A percentile compares a stretch with the other conserved stretches of the same genome.
Evolutionary conservation across 768 basidiomycete species (phyloP).

Genomic region (Leccinum broughii): DNA sequence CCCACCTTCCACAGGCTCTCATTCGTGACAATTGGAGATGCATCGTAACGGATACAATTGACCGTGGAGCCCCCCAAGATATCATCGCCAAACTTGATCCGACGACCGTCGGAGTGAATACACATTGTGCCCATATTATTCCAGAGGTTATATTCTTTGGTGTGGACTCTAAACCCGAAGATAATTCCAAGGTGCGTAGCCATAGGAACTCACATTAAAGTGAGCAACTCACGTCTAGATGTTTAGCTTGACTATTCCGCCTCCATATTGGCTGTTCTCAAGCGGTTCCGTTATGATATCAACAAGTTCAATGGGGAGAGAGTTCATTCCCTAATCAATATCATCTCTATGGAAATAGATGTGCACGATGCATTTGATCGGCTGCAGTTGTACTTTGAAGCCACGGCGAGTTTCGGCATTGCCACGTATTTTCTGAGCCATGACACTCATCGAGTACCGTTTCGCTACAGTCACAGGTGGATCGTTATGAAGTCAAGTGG

Average conservation of each 20-base stretch:
- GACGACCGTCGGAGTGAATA: no score
- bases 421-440: background rate
- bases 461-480: background rate
- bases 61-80: conserved; percentile 1
- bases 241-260: background rate
- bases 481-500: conserved; percentile 11
- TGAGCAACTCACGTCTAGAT: background rate
- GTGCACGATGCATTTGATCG: conserved; percentile 7
- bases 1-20: conserved; percentile 31
- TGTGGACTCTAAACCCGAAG: background rate
- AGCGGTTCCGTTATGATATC: background rate
- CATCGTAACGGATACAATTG: conserved; percentile 31
- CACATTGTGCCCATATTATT: conserved; percentile 6
- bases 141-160: conserved; percentile 6
- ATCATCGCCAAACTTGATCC: background rate
- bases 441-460: background rate
- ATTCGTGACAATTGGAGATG: conserved; percentile 39
- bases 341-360: background rate
- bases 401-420: conserved; percentile 2
- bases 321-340: conserved; percentile 11
- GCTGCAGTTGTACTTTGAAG: conserved; percentile 8
- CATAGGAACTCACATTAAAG: background rate
- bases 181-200: background rate
- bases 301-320: background rate
- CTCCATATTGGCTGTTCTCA: background rate